Conservation (phyloP, 108 stramenopile genomes). For the Fragilariopsis cylindrus region DNA sequence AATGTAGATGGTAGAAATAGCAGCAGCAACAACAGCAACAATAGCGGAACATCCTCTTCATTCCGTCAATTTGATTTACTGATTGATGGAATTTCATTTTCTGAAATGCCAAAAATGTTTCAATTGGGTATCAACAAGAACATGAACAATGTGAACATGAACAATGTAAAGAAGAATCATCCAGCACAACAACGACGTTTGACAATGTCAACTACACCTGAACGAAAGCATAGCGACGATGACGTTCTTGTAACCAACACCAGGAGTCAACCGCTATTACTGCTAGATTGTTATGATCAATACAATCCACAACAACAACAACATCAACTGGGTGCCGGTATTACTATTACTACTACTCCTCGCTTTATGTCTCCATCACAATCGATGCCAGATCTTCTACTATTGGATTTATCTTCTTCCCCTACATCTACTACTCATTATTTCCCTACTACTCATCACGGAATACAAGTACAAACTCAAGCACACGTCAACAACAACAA, state of each 20-base stretch:
- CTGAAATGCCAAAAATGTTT: constrained; percentile 75
- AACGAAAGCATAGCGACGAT: background rate
- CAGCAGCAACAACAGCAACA: background rate
- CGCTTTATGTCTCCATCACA: background rate
- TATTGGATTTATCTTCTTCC: background rate
- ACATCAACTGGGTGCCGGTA: background rate
- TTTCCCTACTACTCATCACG: background rate
- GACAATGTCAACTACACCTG: background rate
- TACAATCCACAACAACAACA: background rate
- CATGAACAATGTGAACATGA: background rate
- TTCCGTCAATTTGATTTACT: constrained; percentile 66
- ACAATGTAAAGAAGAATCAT: background rate
- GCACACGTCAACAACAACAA: constrained; percentile 3
- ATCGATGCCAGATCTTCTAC: constrained; percentile 1
- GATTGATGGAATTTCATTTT: constrained; percentile 75
- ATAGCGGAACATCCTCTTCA: background rate
- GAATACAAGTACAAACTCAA: background rate
- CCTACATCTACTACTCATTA: background rate
- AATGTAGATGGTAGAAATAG: background rate
- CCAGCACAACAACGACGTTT: background rate
- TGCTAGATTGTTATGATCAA: background rate
- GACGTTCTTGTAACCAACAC: background rate
- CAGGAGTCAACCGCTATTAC: background rate
- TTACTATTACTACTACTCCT: background rate
- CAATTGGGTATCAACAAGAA: constrained; percentile 50